Conservation (phyloP, 1,284 basidiomycete species). For the Puccinia triticina region DNA sequence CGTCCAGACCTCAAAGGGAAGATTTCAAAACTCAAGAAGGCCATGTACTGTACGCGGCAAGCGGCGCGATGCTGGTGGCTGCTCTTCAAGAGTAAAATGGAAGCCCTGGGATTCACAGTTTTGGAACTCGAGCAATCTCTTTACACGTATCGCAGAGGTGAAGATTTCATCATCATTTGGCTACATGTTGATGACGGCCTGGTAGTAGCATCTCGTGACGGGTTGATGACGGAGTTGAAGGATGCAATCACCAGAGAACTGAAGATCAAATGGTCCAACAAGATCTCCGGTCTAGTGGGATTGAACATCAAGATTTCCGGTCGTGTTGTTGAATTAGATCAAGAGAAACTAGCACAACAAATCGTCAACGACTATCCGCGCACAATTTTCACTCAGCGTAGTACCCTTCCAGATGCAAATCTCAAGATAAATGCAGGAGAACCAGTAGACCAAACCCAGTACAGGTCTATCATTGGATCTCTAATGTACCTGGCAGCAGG, state of each 20-base stretch:
- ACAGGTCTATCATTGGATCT: background rate
- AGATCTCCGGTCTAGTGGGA: background rate
- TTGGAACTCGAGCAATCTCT: background rate
- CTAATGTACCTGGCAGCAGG: conserved; percentile 1
- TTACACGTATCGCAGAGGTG: background rate
- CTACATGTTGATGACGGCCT: conserved; percentile 23
- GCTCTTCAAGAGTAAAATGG: background rate
- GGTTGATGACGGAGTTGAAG: background rate
- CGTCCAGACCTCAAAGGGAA: no score
- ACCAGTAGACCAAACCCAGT: background rate
- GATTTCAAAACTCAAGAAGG: conserved; percentile 4
- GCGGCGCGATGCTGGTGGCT: conserved; percentile 26
- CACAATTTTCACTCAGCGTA: no score
- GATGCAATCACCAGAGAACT: background rate
- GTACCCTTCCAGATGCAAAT: background rate
- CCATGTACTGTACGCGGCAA: conserved; percentile 6
- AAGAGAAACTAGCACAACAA: background rate
- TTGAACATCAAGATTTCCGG: background rate
- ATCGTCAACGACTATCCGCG: background rate
- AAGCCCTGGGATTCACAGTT: background rate
- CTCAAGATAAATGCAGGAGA: background rate
- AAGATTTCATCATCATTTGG: conserved; percentile 8
- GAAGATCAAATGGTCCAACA: conserved; percentile 7
- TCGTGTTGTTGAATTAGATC: background rate
- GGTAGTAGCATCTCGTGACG: background rate